Evolutionary conservation across 1,284 basidiomycete species (phyloP), one percentile per base, ranked within the genome.

Genomic region (Sporisorium iseilematis-ciliati): DNA sequence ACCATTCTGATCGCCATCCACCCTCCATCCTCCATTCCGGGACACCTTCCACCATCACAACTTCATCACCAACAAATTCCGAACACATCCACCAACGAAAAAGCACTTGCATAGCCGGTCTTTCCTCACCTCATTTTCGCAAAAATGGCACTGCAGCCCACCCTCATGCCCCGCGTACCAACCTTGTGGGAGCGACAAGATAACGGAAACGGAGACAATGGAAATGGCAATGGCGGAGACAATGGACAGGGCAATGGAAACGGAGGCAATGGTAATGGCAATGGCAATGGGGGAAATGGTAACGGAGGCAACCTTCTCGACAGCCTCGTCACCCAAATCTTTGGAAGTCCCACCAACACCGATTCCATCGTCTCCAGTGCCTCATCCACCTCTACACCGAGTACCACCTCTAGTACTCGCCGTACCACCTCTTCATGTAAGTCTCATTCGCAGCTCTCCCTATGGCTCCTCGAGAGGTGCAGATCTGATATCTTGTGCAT

Each of bases 151-250:
- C 0, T 65, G 16, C 66, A 60, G 50, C 72, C 72, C 61, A 65
- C 72, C n/a, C 42, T 65, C 14, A 51, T 50, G 20, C 66, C 72
- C 20, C 62, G 66, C 8, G 72, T 63, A 7, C 25, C 53, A 11
- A 50, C 56, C 6, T 38, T 69, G 48, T 69, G 62, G 72, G 66
- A 69, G 48, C 50, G 72, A 33, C 66, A 68, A 41, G 46, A 4
- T 14, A 38, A 38, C 16, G 35, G 35, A 10, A 38, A 38, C 16
- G 10, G 29, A 29, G 29, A 8, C 29, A 29, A 29, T 29, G 29
- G n/a, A n/a, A n/a, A 29, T 8, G 29, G 29, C 29, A 29, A 4
- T 29, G 29, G 29, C 29, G 29, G 29, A 29, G 29, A 8, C 4
- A 29, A 29, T 8, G 29, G 29, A n/a, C n/a, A 29, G 5, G 29